Conservation (phyloP, 768 basidiomycete species). For the Tubosaeta sp. region DNA sequence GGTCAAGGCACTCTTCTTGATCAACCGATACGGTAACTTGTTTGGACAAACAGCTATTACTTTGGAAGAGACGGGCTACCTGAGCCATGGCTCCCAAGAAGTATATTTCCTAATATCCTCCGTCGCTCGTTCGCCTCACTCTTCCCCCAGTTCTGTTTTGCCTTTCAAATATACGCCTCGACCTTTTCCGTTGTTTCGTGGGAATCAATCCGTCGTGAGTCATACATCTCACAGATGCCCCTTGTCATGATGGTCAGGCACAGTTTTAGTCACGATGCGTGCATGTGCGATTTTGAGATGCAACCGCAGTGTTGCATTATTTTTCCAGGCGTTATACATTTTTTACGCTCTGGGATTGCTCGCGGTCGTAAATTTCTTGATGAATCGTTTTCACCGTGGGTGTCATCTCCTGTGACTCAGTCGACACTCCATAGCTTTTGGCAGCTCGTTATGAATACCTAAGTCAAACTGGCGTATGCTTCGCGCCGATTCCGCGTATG, state of each 20-base stretch:
- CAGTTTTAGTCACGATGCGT: constrained; percentile 25
- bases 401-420: background rate
- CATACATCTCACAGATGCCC: background rate
- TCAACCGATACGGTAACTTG: constrained; percentile 15
- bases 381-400: background rate
- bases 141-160: constrained; percentile 3
- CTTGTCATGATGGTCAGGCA: background rate
- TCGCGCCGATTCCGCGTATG: constrained; percentile 6
- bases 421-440: background rate
- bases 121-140: background rate
- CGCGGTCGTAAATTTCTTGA: background rate
- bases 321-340: constrained; percentile 6
- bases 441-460: constrained; percentile 12
- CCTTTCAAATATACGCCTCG: background rate
- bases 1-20: constrained; percentile 10
- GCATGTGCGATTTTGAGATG: constrained; percentile 22
- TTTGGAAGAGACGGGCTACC: constrained; percentile 21
- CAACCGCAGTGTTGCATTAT: background rate
- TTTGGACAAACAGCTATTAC: constrained; percentile 16
- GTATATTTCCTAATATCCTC: background rate
- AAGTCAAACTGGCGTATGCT: constrained; percentile 10
- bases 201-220: constrained; percentile 14
- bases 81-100: constrained; percentile 10
- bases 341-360: constrained; percentile 4
- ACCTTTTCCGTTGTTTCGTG: background rate